phyloP scores from a whole-genome alignment of 2,329 filamentous ascomycete species.

The Ophiosphaerella narmari region DNA sequence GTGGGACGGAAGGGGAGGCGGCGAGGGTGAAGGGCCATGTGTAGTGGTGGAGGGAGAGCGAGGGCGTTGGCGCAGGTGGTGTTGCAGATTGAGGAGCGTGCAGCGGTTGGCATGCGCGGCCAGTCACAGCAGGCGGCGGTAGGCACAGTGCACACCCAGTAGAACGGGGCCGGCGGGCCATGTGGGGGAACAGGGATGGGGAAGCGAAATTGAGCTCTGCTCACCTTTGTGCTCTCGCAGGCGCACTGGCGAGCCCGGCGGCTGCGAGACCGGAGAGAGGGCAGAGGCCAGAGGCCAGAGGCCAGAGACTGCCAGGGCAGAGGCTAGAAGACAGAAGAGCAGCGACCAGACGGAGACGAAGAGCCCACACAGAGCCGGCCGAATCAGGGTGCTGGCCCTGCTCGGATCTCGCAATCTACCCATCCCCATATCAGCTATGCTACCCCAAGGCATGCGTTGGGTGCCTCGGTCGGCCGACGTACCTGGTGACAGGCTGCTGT shows the following conservation, averaged over 20 bases:
- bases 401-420: too few relatives aligned
- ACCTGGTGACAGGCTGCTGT: constrained; percentile 19
- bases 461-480: constrained; percentile 25
- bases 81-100: constrained; percentile 36
- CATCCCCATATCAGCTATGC: constrained; percentile 36
- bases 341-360: too few relatives aligned
- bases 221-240: constrained; percentile 33
- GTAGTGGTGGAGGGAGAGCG: constrained; percentile 3
- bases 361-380: too few relatives aligned
- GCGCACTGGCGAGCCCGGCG: constrained; percentile 1
- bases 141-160: neutral
- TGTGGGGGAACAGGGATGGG: constrained; percentile 40
- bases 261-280: too few relatives aligned
- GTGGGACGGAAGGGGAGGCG: too few relatives aligned
- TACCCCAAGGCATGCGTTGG: constrained; percentile 4
- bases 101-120: constrained; percentile 29
- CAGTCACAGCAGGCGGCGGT: constrained; percentile 14
- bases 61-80: constrained; percentile 30
- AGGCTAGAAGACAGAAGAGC: too few relatives aligned
- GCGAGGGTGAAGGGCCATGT: neutral
- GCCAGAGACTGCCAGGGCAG: too few relatives aligned
- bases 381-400: too few relatives aligned
- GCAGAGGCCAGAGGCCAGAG: too few relatives aligned
- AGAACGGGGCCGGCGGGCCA: constrained; percentile 18
- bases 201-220: constrained; percentile 40